Base-by-base conservation (phyloP, 2,329 filamentous ascomycete species). In the Neocucurbitaria cava region DNA sequence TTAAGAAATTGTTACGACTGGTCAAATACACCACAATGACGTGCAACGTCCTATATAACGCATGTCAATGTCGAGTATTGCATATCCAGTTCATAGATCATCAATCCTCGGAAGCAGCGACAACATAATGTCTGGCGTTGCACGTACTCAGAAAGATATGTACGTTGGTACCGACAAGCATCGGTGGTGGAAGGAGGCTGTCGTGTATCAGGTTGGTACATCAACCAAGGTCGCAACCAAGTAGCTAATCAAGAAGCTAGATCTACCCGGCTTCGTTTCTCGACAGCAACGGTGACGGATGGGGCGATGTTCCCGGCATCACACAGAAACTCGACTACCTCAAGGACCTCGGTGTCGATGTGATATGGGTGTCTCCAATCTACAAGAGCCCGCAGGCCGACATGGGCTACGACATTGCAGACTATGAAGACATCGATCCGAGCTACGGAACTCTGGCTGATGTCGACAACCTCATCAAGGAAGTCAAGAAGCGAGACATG, bases 241-340 rank as follows among this genome's bases (percentile, higher is more conserved):
- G 2, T 46, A 33, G 10, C 40, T 58, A 38, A 54, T 23, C 24
- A 28, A 40, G 6, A 41, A 13, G 13, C 4, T 5, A 82, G 65
- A 80, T 87, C 44, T 87, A 87, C 64, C 83, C 84, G 8, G 81
- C 85, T 4, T 85, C 83, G 2, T 87, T 87, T 70, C 79, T 84
- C 46, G 84, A 86, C 66, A 82, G 81, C 24, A 85, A 82, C 20
- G 81, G 79, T 18, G 80, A 83, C 55, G 84, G 84, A 3, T 76
- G 80, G 56, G 84, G 84, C 33, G 83, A 86, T 60, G 75, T 87
- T 28, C 80, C 79, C 36, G 84, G 84, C 11, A 84, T 86, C 58
- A 84, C 84, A 42, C 78, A 79, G 28, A 79, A 82, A 43, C 76
- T 86, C 4, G 82, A 85, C 63, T 85, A 86, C 62, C 71, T 85